A percentile compares a stretch with the other conserved stretches of the same genome.
Evolutionary conservation across 352 stramenopile species (phyloP).

Genomic region (Globisporangium splendens): DNA sequence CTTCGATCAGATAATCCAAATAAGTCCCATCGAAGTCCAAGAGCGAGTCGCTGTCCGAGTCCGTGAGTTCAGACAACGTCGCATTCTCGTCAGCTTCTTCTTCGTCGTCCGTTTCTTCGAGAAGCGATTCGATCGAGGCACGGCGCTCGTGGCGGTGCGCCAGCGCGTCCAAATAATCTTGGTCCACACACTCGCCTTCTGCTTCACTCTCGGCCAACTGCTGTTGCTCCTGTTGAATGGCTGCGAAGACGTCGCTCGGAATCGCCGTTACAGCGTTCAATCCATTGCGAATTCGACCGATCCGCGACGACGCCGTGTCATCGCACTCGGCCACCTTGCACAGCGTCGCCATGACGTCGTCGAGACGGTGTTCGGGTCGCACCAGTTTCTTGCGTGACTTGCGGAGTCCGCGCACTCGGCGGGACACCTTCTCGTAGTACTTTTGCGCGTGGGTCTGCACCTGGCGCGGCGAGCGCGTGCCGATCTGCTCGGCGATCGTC

Average conservation of each 20-base stretch:
- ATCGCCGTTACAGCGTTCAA: slow-evolving; percentile 12
- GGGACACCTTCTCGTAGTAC: slow-evolving; percentile 74
- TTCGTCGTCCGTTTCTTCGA: slow-evolving; percentile 12
- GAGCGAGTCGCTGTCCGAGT: slow-evolving; percentile 16
- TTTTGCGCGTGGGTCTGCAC: slow-evolving; percentile 58
- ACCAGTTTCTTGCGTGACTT: slow-evolving; percentile 58
- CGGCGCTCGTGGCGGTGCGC: slow-evolving; percentile 6
- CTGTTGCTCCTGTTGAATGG: background rate
- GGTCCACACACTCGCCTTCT: background rate
- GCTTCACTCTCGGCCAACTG: background rate
- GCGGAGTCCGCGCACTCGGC: slow-evolving; percentile 51
- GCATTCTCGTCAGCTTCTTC: slow-evolving; percentile 1
- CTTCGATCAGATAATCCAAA: slow-evolving; percentile 12
- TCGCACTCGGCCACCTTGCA: slow-evolving; percentile 20
- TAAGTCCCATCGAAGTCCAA: slow-evolving; percentile 11
- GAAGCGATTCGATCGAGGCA: slow-evolving; percentile 15
- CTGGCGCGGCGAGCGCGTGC: slow-evolving; percentile 49
- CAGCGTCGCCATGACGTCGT: slow-evolving; percentile 30
- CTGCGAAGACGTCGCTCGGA: slow-evolving; percentile 9
- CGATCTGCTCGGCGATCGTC: slow-evolving; percentile 23
- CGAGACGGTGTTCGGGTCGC: slow-evolving; percentile 55
- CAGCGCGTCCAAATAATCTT: background rate
- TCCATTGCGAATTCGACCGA: slow-evolving; percentile 13
- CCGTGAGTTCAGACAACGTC: slow-evolving; percentile 3
- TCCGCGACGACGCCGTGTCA: slow-evolving; percentile 11